Evolutionary conservation across 768 basidiomycete genomes (phyloP).

Genomic region (Phlebiopsis flavidoalba): DNA sequence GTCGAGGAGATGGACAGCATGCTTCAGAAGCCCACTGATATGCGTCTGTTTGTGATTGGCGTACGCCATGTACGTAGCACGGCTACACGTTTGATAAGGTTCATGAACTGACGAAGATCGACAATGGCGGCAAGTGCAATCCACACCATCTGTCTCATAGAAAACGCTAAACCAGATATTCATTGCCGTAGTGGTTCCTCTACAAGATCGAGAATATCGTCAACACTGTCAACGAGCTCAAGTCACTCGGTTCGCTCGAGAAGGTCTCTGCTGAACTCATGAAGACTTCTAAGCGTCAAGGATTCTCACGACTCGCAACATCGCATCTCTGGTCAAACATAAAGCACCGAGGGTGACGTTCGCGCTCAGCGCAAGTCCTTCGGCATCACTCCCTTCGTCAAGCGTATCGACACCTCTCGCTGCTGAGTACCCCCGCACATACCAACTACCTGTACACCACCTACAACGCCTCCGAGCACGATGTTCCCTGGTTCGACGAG

Average conservation of each 20-base stretch:
- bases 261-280: conserved; percentile 73
- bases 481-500: conserved; percentile 92
- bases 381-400: conserved; percentile 93
- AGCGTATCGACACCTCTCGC: conserved; percentile 99
- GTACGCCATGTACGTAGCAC: conserved; percentile 94
- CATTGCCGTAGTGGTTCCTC: conserved; percentile 76
- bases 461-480: conserved; percentile 95
- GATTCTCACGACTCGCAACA: conserved; percentile 93
- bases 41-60: conserved; percentile 96
- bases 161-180: not conserved
- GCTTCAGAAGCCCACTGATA: conserved; percentile 84
- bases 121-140: conserved; percentile 71
- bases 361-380: conserved; percentile 83
- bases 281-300: conserved; percentile 86
- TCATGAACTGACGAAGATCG: conserved; percentile 95
- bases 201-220: conserved; percentile 99
- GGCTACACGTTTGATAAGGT: conserved; percentile 85
- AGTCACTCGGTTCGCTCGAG: conserved; percentile 63
- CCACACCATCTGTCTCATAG: not conserved
- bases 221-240: conserved; percentile 73
- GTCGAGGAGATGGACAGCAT: conserved; percentile 82
- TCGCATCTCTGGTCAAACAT: conserved; percentile 77
- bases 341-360: conserved; percentile 69
- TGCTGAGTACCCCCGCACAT: conserved; percentile 96
- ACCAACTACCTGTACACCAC: conserved; percentile 99